A percentile compares a stretch with the other conserved stretches of the same genome.
Conservation (phyloP, 768 basidiomycete species). For the Lactarius tabidus region DNA sequence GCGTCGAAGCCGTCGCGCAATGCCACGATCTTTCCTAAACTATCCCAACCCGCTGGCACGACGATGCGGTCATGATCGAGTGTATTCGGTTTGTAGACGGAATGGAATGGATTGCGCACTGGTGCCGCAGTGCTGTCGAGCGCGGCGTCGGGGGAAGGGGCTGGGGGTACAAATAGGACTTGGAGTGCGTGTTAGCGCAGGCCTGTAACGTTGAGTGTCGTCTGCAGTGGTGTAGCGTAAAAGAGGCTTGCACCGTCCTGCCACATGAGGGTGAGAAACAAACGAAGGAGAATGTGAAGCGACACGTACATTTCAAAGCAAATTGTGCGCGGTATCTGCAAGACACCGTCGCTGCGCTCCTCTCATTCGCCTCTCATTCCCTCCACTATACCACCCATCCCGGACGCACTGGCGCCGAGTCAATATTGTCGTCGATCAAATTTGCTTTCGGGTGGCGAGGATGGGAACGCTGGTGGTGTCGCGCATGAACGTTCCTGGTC, state of each 20-base stretch:
- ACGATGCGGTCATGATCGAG: constrained; percentile 90
- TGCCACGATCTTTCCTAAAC: constrained; percentile 92
- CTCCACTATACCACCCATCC: constrained; percentile 88
- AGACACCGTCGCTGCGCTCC: constrained; percentile 89
- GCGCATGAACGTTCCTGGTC: constrained; percentile 80
- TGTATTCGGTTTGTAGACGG: constrained; percentile 81
- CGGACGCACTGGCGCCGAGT: constrained; percentile 65
- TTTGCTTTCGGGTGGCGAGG: constrained; percentile 87
- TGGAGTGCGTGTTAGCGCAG: constrained; percentile 84
- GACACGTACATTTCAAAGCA: constrained; percentile 75
- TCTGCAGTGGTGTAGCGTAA: constrained; percentile 81
- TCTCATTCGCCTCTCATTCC: constrained; percentile 93
- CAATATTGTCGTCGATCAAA: too few relatives aligned
- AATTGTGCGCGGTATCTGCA: constrained; percentile 93
- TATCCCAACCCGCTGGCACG: constrained; percentile 96
- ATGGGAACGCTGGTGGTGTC: constrained; percentile 90
- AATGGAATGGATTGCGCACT: constrained; percentile 78
- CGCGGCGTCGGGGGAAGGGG: constrained; percentile 43
- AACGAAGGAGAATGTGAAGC: constrained; percentile 19
- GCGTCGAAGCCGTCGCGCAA: constrained; percentile 90
- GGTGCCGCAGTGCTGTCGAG: constrained; percentile 41
- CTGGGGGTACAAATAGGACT: constrained; percentile 69
- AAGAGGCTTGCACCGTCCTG: constrained; percentile 89
- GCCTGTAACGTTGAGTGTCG: constrained; percentile 52
- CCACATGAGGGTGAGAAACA: constrained; percentile 1